phyloP scores from a whole-genome alignment of 2,329 filamentous ascomycete genomes.

The Aureobasidium sp. region DNA sequence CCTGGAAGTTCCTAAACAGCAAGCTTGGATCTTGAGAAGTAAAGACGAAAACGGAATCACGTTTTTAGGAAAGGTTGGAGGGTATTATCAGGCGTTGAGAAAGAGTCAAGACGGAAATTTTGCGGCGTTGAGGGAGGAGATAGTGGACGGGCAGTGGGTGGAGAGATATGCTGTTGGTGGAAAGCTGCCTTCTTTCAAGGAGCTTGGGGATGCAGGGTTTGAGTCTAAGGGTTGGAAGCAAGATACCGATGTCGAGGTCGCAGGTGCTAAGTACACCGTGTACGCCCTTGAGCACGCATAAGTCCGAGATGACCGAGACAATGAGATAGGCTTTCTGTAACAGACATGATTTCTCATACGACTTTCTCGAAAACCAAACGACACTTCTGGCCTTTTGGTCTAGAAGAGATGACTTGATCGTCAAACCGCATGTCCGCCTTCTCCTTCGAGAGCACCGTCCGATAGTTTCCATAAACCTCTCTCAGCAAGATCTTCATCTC shows the following conservation, averaged over 20 bases:
- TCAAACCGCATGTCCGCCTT: slow-evolving; percentile 16
- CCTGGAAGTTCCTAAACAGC: neutral
- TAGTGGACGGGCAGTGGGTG: neutral
- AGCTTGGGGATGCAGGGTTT: neutral
- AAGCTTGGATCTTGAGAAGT: slow-evolving; percentile 8
- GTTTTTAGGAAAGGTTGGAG: slow-evolving; percentile 1
- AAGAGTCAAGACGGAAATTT: neutral
- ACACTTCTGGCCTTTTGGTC: slow-evolving; percentile 18
- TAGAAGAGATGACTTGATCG: slow-evolving; percentile 18
- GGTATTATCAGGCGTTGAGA: slow-evolving; percentile 6
- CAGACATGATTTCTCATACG: neutral
- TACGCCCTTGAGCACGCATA: slow-evolving; percentile 9
- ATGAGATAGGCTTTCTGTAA: too few species aligned
- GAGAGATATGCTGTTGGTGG: neutral
- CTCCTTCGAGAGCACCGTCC: slow-evolving; percentile 7
- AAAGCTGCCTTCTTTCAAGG: neutral
- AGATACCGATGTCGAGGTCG: neutral
- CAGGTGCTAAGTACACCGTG: neutral
- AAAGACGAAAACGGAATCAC: neutral
- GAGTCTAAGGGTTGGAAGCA: neutral
- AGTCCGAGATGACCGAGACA: too few species aligned
- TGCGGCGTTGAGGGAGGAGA: slow-evolving; percentile 10
- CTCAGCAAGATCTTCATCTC: slow-evolving; percentile 19
- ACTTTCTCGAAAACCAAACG: slow-evolving; percentile 14
- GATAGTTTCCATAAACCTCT: slow-evolving; percentile 16